Conservation (phyloP, 2,329 filamentous ascomycete species). For the Calonectria ilicicola region DNA sequence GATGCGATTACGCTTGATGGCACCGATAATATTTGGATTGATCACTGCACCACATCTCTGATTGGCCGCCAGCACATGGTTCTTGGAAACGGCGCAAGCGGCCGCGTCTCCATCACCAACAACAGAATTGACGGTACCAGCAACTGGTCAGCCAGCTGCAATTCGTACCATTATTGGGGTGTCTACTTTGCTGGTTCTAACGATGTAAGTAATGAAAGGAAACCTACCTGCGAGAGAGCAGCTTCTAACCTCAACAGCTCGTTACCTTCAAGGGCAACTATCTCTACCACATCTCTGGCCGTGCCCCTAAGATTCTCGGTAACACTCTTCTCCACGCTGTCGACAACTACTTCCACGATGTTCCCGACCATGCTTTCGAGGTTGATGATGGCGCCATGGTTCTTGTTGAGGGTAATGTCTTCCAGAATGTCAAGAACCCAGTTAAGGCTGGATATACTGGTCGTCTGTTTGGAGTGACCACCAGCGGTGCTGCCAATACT, state of each 20-base stretch:
- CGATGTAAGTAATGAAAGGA: conserved; percentile 50
- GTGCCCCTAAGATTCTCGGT: conserved; percentile 66
- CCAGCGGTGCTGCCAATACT: conserved; percentile 46
- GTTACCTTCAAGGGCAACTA: conserved; percentile 70
- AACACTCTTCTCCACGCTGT: conserved; percentile 67
- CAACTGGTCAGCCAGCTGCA: conserved; percentile 66
- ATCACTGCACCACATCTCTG: conserved; percentile 64
- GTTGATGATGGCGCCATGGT: conserved; percentile 54
- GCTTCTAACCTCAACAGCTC: conserved; percentile 1
- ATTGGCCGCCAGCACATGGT: conserved; percentile 71
- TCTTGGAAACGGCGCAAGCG: conserved; percentile 61
- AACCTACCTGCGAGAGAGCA: background rate
- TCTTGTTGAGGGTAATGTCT: conserved; percentile 67
- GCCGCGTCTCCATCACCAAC: conserved; percentile 69
- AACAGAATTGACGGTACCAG: conserved; percentile 65
- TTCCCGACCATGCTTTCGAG: conserved; percentile 67
- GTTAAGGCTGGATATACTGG: conserved; percentile 48
- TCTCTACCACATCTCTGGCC: conserved; percentile 67
- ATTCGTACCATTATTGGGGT: conserved; percentile 69
- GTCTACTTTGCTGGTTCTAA: conserved; percentile 65
- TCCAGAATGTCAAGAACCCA: conserved; percentile 62
- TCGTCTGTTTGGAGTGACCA: conserved; percentile 44
- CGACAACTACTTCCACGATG: conserved; percentile 70
- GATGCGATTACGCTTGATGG: conserved; percentile 65
- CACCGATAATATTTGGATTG: conserved; percentile 59